Evolutionary conservation across 805 yeast genomes (phyloP).

Genomic region (Ogataea henricii): DNA sequence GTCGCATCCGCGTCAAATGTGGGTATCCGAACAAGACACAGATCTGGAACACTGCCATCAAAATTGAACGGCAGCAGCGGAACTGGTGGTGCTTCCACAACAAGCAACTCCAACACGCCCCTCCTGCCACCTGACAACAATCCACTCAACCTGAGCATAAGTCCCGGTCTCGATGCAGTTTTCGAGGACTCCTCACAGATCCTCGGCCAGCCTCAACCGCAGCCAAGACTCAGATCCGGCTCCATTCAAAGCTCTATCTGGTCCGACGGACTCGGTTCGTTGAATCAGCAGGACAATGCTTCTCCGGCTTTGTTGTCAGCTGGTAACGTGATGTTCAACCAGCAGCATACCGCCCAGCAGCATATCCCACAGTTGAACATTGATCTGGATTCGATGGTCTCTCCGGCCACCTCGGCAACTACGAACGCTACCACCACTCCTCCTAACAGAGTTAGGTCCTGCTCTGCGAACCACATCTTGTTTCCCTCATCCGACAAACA

Average conservation of each 20-base stretch:
- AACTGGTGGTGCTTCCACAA: slow-evolving; percentile 20
- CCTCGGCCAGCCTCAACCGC: slow-evolving; percentile 14
- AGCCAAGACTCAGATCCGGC: slow-evolving; percentile 53
- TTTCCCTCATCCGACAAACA: slow-evolving; percentile 33
- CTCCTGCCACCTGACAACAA: slow-evolving; percentile 19
- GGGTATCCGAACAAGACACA: slow-evolving; percentile 56
- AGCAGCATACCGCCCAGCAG: slow-evolving; percentile 18
- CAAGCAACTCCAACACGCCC: slow-evolving; percentile 23
- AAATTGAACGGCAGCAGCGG: slow-evolving; percentile 39
- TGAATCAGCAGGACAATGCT: slow-evolving; percentile 18
- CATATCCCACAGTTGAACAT: slow-evolving; percentile 30
- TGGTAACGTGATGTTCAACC: slow-evolving; percentile 14
- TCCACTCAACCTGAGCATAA: slow-evolving; percentile 21
- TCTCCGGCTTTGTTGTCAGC: slow-evolving; percentile 23
- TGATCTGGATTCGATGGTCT: slow-evolving; percentile 25
- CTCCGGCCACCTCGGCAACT: slow-evolving; percentile 25
- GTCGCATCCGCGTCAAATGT: slow-evolving; percentile 33
- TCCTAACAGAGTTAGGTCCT: slow-evolving; percentile 47
- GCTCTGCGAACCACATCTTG: slow-evolving; percentile 44
- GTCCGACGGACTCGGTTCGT: slow-evolving; percentile 46
- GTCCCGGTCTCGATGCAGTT: slow-evolving; percentile 32
- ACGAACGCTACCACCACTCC: slow-evolving; percentile 21
- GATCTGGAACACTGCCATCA: slow-evolving; percentile 82
- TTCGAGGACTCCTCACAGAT: slow-evolving; percentile 28
- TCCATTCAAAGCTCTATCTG: slow-evolving; percentile 60